phyloP scores from a whole-genome alignment of 805 yeast genomes.

The Ogataea polymorpha region DNA sequence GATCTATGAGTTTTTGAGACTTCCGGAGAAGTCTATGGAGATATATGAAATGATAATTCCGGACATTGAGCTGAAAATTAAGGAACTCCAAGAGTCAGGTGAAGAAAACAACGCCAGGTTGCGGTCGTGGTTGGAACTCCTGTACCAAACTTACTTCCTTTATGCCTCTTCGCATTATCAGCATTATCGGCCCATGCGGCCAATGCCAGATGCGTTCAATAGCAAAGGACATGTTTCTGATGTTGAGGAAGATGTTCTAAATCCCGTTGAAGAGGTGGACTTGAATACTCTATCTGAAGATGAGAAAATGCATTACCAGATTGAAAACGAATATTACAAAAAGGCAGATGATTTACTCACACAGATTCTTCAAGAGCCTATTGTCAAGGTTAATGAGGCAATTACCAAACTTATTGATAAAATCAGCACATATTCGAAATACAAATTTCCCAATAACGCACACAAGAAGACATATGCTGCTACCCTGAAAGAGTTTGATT shows the following conservation, averaged over 20 bases:
- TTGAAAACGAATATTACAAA: slow-evolving; percentile 53
- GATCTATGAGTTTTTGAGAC: slow-evolving; percentile 53
- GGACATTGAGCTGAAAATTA: slow-evolving; percentile 27
- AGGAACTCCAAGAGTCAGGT: slow-evolving; percentile 8
- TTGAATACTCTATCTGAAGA: slow-evolving; percentile 20
- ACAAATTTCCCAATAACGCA: slow-evolving; percentile 1
- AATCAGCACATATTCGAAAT: slow-evolving; percentile 13
- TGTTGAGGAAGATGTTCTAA: slow-evolving; percentile 24
- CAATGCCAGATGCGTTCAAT: slow-evolving; percentile 32
- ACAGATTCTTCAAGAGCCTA: slow-evolving; percentile 44
- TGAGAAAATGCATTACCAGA: slow-evolving; percentile 34
- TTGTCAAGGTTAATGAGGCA: slow-evolving; percentile 34
- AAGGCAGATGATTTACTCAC: slow-evolving; percentile 62
- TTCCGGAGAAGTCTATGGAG: slow-evolving; percentile 49
- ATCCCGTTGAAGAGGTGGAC: slow-evolving; percentile 24
- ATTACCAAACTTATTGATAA: slow-evolving; percentile 23
- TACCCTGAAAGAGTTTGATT: slow-evolving; percentile 2
- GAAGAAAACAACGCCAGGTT: slow-evolving; percentile 28
- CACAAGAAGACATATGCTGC: slow-evolving; percentile 2
- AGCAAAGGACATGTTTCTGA: slow-evolving; percentile 23
- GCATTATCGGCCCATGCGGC: slow-evolving; percentile 37
- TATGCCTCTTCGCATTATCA: slow-evolving; percentile 74
- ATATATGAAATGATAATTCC: slow-evolving; percentile 42
- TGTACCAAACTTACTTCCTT: slow-evolving; percentile 78
- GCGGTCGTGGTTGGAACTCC: slow-evolving; percentile 51